Percentiles rank a stretch among this genome's conserved stretches.
These are phyloP conservation scores for Aureobasidium lini DNA, from an alignment of 2,329 filamentous ascomycete genomes.

Conservation along the genomic window DNA sequence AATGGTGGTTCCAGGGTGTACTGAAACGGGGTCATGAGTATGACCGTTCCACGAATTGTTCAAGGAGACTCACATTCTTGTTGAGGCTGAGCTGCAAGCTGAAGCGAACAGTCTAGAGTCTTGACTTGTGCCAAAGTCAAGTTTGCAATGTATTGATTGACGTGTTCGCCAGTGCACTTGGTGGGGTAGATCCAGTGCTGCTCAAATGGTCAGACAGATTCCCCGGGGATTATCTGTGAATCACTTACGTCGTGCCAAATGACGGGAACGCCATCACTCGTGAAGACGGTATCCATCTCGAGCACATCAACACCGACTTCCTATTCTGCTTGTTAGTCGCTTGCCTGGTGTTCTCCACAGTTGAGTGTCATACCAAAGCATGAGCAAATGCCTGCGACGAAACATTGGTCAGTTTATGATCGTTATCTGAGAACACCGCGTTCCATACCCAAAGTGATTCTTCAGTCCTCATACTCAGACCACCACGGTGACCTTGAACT, in stretches of 20 bases:
- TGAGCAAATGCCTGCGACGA: background rate
- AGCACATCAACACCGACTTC: slow-evolving; percentile 1
- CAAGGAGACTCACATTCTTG: background rate
- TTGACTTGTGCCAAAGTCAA: slow-evolving; percentile 2
- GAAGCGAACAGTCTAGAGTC: background rate
- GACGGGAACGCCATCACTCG: background rate
- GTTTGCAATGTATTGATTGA: background rate
- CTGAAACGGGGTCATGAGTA: background rate
- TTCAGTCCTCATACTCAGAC: background rate
- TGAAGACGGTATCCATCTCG: background rate
- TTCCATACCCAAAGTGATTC: background rate
- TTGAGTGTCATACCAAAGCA: background rate
- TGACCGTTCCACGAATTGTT: background rate
- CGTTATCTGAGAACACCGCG: background rate
- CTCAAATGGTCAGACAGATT: background rate
- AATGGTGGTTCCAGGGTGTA: background rate
- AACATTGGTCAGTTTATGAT: background rate
- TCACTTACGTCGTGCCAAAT: background rate
- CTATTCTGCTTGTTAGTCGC: background rate
- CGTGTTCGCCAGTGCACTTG: background rate
- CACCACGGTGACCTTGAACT: background rate
- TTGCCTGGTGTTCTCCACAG: too few species aligned
- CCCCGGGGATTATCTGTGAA: background rate
- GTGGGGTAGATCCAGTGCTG: background rate
- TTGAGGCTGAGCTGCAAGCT: background rate